These are phyloP conservation scores for Leptographium lundbergii DNA, from an alignment of 2,329 filamentous ascomycete genomes.

Conservation along the genomic window DNA sequence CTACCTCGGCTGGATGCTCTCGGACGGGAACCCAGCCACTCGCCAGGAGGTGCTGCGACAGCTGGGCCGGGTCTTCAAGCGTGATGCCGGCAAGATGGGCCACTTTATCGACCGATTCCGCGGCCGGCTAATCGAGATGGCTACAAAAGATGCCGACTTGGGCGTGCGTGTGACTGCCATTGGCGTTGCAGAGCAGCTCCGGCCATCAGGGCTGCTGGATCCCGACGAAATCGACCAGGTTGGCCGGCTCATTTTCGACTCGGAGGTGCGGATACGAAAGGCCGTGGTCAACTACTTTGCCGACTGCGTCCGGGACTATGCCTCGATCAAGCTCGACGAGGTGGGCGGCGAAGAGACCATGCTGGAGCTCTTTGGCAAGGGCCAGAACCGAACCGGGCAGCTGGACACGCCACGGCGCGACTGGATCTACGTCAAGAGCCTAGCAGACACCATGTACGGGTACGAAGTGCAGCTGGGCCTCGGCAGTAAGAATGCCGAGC, in stretches of 20 bases:
- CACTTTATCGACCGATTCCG: slow-evolving; percentile 92
- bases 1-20: slow-evolving; percentile 92
- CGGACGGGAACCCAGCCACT: slow-evolving; percentile 61
- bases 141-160: slow-evolving; percentile 70
- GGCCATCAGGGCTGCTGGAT: slow-evolving; percentile 76
- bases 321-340: slow-evolving; percentile 68
- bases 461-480: slow-evolving; percentile 61
- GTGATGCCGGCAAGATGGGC: slow-evolving; percentile 69
- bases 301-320: slow-evolving; percentile 71
- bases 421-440: slow-evolving; percentile 86
- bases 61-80: slow-evolving; percentile 64
- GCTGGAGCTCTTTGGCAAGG: slow-evolving; percentile 59
- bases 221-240: slow-evolving; percentile 83
- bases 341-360: slow-evolving; percentile 68
- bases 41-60: slow-evolving; percentile 81
- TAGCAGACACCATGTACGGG: slow-evolving; percentile 68
- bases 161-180: slow-evolving; percentile 71
- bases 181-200: slow-evolving; percentile 67
- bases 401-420: slow-evolving; percentile 63
- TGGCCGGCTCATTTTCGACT: slow-evolving; percentile 79
- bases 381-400: slow-evolving; percentile 52
- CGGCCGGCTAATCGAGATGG: slow-evolving; percentile 81
- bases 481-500: slow-evolving; percentile 16
- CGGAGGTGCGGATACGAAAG: slow-evolving; percentile 72
- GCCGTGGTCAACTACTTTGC: slow-evolving; percentile 85